Conservation (phyloP, 2,329 filamentous ascomycete genomes). For the Aspergillus tanneri region DNA sequence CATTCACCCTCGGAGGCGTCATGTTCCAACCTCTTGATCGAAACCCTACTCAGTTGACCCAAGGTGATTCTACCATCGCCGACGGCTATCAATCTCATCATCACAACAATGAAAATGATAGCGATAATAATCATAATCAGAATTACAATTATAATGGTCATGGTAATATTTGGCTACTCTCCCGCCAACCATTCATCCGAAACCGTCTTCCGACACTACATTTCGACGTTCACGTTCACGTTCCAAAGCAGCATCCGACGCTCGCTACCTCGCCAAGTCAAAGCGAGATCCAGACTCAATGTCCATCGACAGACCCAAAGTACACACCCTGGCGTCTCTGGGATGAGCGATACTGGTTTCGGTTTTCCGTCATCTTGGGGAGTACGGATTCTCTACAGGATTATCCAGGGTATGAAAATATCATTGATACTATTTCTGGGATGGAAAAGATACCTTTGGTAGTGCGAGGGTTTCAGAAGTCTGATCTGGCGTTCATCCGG, state of each 20-base stretch:
- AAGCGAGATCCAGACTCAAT: background rate
- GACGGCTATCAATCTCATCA: too few relatives aligned
- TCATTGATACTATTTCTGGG: background rate
- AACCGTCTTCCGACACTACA: conserved; percentile 22
- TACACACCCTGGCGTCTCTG: conserved; percentile 45
- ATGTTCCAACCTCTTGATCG: conserved; percentile 45
- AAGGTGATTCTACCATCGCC: too few relatives aligned
- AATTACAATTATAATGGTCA: conserved; percentile 2
- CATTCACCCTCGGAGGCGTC: conserved; percentile 51
- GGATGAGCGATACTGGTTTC: conserved; percentile 59
- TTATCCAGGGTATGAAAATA: too few relatives aligned
- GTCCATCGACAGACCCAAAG: background rate
- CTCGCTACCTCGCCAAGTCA: too few relatives aligned
- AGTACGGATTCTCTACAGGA: too few relatives aligned
- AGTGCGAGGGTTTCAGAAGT: conserved; percentile 41
- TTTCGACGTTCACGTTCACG: conserved; percentile 19
- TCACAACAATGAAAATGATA: background rate
- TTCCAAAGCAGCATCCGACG: background rate
- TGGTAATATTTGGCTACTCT: conserved; percentile 38
- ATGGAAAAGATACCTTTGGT: conserved; percentile 25
- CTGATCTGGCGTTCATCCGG: conserved; percentile 30
- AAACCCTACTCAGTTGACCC: background rate
- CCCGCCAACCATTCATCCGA: conserved; percentile 39
- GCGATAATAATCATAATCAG: conserved; percentile 7
- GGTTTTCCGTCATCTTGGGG: conserved; percentile 37